These are phyloP conservation scores for Globisporangium splendens DNA, from an alignment of 352 stramenopile genomes.

Conservation along the genomic window DNA sequence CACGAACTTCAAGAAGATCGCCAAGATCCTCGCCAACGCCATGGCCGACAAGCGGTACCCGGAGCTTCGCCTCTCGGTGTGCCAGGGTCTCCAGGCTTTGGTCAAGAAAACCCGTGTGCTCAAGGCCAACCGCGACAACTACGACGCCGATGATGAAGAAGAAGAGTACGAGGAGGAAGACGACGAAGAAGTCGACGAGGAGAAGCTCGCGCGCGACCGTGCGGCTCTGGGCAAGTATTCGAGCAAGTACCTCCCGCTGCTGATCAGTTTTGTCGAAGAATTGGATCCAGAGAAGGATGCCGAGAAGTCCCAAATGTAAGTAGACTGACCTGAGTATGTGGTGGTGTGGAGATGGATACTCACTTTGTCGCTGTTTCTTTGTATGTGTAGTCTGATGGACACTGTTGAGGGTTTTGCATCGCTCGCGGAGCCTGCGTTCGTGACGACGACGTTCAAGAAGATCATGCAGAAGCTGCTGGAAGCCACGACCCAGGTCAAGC, in stretches of 20 bases:
- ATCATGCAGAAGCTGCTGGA: slow-evolving; percentile 89
- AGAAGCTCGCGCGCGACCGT: slow-evolving; percentile 70
- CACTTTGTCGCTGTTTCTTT: neutral
- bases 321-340: neutral
- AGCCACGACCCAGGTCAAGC: slow-evolving; percentile 75
- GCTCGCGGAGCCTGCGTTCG: slow-evolving; percentile 60
- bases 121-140: slow-evolving; percentile 33
- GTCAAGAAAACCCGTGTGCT: slow-evolving; percentile 69
- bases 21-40: slow-evolving; percentile 82
- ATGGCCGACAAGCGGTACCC: slow-evolving; percentile 87
- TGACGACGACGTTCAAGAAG: slow-evolving; percentile 79
- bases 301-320: slow-evolving; percentile 52
- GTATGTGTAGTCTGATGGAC: slow-evolving; percentile 40
- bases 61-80: slow-evolving; percentile 79
- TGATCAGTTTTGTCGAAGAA: slow-evolving; percentile 84
- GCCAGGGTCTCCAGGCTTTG: slow-evolving; percentile 77
- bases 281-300: slow-evolving; percentile 74
- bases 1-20: slow-evolving; percentile 81
- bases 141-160: slow-evolving; percentile 42
- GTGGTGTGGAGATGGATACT: neutral
- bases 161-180: slow-evolving; percentile 35
- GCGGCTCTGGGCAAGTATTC: slow-evolving; percentile 76
- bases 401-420: slow-evolving; percentile 81
- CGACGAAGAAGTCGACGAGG: slow-evolving; percentile 65
- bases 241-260: slow-evolving; percentile 76